These are phyloP conservation scores for Trichoderma sp. DNA, from an alignment of 2,329 filamentous ascomycete species.

Conservation along the genomic window DNA sequence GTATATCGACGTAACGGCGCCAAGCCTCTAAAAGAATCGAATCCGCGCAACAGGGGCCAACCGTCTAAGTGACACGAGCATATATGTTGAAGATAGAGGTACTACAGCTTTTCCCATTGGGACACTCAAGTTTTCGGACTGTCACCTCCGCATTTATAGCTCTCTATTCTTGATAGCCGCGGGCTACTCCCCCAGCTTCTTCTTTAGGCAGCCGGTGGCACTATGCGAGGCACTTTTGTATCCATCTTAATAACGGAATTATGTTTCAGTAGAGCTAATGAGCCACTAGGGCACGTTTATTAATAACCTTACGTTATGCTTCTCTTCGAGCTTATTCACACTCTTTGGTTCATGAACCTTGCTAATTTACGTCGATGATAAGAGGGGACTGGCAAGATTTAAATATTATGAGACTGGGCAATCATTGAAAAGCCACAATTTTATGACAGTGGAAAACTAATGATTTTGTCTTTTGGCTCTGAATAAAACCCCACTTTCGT, in stretches of 20 bases:
- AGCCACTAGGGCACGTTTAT: neutral
- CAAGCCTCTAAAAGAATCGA: neutral
- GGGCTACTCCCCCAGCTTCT: neutral
- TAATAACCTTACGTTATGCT: conserved; percentile 21
- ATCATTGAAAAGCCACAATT: neutral
- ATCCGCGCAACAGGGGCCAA: neutral
- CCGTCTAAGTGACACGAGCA: neutral
- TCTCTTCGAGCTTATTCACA: neutral
- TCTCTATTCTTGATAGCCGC: neutral
- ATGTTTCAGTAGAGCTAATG: neutral
- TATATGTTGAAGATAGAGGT: neutral
- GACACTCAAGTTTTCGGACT: neutral
- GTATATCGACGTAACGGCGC: too few relatives aligned
- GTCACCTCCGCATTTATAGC: neutral
- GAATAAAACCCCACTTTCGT: neutral
- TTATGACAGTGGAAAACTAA: neutral
- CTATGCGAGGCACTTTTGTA: conserved; percentile 14
- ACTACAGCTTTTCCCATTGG: neutral
- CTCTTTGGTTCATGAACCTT: neutral
- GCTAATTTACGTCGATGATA: neutral
- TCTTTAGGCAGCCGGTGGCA: neutral
- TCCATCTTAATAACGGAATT: neutral
- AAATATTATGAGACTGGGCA: neutral
- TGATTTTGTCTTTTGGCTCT: neutral
- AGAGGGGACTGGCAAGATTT: too few relatives aligned